Evolutionary conservation across 495 filamentous ascomycete species (phyloP), one percentile per base, ranked within the genome.

Genomic region (Cercophora sp.): DNA sequence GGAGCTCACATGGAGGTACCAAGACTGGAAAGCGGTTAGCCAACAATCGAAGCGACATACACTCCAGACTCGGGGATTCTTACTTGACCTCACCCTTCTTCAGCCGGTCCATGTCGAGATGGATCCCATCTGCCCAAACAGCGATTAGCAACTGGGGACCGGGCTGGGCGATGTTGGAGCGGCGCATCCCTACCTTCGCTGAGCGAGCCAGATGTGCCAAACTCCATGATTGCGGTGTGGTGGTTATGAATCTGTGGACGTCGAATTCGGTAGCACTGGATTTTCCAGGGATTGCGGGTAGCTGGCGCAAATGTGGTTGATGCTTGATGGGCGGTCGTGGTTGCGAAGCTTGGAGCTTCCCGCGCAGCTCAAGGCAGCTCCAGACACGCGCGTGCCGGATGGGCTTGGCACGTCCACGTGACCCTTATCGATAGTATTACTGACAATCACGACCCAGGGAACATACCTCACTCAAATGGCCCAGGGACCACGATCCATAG

Each of bases 1-100:
- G 15, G 56, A 50, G 70, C 87, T 81, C 78, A 97, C 91, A 98
- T 98, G 49, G 93, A 96, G 57, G 93, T 98, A 74, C 93, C 93
- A 54, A 98, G 79, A 72, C 92, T 90, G 54, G 54, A 57, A 56
- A 55, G 52, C 49, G 26, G 20, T 31, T 2, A 24, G 55, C 64
- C 46, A 69, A 59, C 47, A 40, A 36, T 13, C 27, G 20, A 8
- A 47, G n/a, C n/a, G n/a, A n/a, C n/a, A n/a, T n/a, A n/a, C n/a
- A n/a, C n/a, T n/a, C n/a, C n/a, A n/a, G n/a, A n/a, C n/a, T n/a
- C n/a, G n/a, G n/a, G n/a, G 16, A 32, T 4, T 26, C 86, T 73
- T 78, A 96, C 91, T 97, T 96, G 66, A 71, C 67, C 58, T 72
- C 69, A 29, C 70, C 70, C 61, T 73, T 70, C 66, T 72, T 73